A percentile compares a stretch with the other conserved stretches of the same genome.
These are phyloP conservation scores for Sarocladium oryzae DNA, from an alignment of 2,329 filamentous ascomycete species.

Conservation along the genomic window DNA sequence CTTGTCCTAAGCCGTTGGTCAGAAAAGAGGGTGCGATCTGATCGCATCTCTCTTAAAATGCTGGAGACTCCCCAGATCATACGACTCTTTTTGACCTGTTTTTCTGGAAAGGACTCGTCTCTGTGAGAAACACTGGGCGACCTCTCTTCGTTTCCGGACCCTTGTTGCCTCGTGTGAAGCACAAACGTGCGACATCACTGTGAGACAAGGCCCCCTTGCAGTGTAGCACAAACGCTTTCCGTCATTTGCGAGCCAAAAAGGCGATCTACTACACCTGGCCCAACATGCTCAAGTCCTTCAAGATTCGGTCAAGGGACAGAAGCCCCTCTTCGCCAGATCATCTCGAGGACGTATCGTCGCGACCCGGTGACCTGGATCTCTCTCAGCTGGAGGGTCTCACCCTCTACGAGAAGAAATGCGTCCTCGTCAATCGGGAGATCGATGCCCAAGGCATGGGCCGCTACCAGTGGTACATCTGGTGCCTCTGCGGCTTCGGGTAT, in stretches of 20 bases:
- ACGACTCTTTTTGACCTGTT: too few relatives aligned
- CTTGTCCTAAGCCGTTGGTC: background rate
- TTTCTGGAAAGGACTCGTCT: too few relatives aligned
- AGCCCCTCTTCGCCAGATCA: slow-evolving; percentile 1
- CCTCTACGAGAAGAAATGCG: slow-evolving; percentile 28
- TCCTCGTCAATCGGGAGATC: slow-evolving; percentile 36
- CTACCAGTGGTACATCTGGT: slow-evolving; percentile 48
- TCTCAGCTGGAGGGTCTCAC: slow-evolving; percentile 19
- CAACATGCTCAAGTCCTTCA: slow-evolving; percentile 2
- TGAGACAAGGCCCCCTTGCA: background rate
- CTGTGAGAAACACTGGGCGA: background rate
- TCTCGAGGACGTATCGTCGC: background rate
- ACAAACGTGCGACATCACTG: background rate
- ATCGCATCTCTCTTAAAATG: background rate
- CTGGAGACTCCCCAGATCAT: too few relatives aligned
- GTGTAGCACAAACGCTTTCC: background rate
- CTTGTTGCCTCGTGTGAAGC: background rate
- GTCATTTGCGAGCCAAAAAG: too few relatives aligned
- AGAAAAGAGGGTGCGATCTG: background rate
- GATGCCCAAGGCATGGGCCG: slow-evolving; percentile 45
- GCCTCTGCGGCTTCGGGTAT: slow-evolving; percentile 47
- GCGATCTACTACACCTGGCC: background rate
- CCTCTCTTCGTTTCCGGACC: background rate
- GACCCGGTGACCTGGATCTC: slow-evolving; percentile 4
- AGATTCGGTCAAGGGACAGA: background rate